phyloP scores from a whole-genome alignment of 257 asterid genomes.

The Cordia subcordata region DNA sequence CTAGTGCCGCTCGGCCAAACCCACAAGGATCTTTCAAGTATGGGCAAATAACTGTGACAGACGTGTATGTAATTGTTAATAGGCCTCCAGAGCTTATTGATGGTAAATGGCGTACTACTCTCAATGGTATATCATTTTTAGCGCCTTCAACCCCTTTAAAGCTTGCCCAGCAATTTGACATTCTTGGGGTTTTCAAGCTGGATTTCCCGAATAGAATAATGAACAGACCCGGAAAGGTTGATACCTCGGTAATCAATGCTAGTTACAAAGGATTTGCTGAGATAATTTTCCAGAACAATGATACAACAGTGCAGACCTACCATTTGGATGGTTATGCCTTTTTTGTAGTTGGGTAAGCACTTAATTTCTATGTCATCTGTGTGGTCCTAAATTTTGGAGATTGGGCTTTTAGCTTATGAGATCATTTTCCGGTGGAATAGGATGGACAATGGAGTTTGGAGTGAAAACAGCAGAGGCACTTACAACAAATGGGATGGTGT shows the following conservation, averaged over 20 bases:
- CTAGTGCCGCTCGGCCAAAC: slow-evolving; percentile 96
- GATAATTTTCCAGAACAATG: slow-evolving; percentile 87
- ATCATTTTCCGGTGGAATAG: slow-evolving; percentile 25
- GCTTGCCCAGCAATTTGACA: slow-evolving; percentile 72
- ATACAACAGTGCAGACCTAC: slow-evolving; percentile 70
- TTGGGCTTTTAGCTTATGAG: slow-evolving; percentile 12
- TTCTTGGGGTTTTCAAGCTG: slow-evolving; percentile 78
- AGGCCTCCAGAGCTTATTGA: slow-evolving; percentile 73
- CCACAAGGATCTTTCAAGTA: slow-evolving; percentile 95
- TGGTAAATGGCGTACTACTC: slow-evolving; percentile 75
- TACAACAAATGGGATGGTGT: slow-evolving; percentile 98
- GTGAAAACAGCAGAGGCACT: slow-evolving; percentile 78
- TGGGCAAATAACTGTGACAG: slow-evolving; percentile 86
- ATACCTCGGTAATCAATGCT: slow-evolving; percentile 74
- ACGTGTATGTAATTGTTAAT: slow-evolving; percentile 68
- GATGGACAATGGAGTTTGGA: slow-evolving; percentile 95
- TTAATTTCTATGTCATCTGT: not conserved
- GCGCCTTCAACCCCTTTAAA: slow-evolving; percentile 81
- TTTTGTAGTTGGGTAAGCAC: slow-evolving; percentile 90
- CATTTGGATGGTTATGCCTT: slow-evolving; percentile 90
- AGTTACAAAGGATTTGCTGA: slow-evolving; percentile 89
- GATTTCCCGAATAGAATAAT: slow-evolving; percentile 81
- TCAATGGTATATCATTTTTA: slow-evolving; percentile 74
- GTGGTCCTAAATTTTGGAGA: not conserved
- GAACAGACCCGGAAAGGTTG: slow-evolving; percentile 74